Base-by-base conservation (phyloP, 306 rosid genomes). In the Castanea sativa region DNA sequence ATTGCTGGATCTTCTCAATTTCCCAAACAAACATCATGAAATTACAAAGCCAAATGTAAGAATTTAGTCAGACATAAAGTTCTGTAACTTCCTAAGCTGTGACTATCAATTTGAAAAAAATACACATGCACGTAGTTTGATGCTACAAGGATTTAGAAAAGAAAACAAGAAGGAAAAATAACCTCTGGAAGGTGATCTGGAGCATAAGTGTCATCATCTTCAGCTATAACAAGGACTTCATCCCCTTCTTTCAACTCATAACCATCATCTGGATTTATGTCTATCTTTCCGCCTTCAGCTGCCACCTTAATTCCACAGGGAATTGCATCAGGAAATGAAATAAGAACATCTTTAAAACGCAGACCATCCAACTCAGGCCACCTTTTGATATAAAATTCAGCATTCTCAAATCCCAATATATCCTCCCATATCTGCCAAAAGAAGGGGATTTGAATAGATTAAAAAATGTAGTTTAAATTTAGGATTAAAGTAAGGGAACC, bases 261-360 rank as follows among this genome's bases (percentile, higher is more conserved):
- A 75, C 60, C 77, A 82, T 92, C 91, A 77, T 94, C 99, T 57
- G 99, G 99, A 84, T 94, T 94, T 74, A 94, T 78, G 69, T 86
- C 67, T 85, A 94, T 94, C 89, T 85, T 91, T 53, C 97, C 97
- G 77, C 85, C 85, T n/a, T 92, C 92, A 51, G 95, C 88, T 64
- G 97, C 95, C 61, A 94, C 91, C 90, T 94, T 94, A 79, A 94
- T 71, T 83, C 99, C 99, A 86, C 97, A 92, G 30, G 99, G 99
- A 82, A 94, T 82, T 71, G 99, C 97, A 81, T 94, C 97, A 45
- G 99, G 97, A 89, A 94, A 94, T 81, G 97, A 91, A 84, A 92
- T 87, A 52, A 94, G 81, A 76, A 89, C 87, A 68, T 92, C 91
- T 80, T 84, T 84, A 83, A 94, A 94, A 77, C 81, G 60, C 60